Base-by-base conservation (phyloP, 331 rosid species). In the Quercus phellos region DNA sequence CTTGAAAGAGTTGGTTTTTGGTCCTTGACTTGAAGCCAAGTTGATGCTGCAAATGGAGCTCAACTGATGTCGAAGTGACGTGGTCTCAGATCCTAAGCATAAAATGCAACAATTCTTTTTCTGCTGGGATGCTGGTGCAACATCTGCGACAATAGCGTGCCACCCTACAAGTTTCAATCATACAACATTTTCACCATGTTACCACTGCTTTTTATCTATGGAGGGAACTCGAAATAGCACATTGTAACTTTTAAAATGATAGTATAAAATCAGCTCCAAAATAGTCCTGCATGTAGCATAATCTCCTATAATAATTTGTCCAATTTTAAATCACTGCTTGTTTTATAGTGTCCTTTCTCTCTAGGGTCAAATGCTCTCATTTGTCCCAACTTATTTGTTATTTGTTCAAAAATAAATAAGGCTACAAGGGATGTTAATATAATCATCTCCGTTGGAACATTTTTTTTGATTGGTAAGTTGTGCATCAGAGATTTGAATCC, bases 1-100 rank as follows among this genome's bases (percentile, higher is more conserved):
- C n/a, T 11, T 94, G 73, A 86, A 82, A 42, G 94, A 83, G 82
- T 80, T 94, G 81, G 79, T 94, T 63, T 92, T 75, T 51, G 95
- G 95, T 74, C 71, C 88, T 13, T 75, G 70, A 79, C 53, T 69
- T 72, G 19, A 84, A 74, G 78, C 76, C 50, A 55, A 72, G 60
- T 59, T 18, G 18, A 82, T 85, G 74, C 74, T 64, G 51, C 56
- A 53, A 72, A 72, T 66, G 50, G 51, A 66, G 46, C 51, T n/a
- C 51, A 66, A 17, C 27, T 66, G 50, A 66, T 66, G 50, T 6
- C 3, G 71, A 66, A 66, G 71, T 4, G 71, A 32, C 6, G 51
- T 66, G 27, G 16, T 35, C 51, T 34, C 51, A 29, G 14, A 66
- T 66, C 24, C 71, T 32, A 22, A n/a, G 14, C 26, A 4, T 32